These are phyloP conservation scores for Knoxdaviesia proteae DNA, from an alignment of 2,329 filamentous ascomycete genomes.

Conservation along the genomic window DNA sequence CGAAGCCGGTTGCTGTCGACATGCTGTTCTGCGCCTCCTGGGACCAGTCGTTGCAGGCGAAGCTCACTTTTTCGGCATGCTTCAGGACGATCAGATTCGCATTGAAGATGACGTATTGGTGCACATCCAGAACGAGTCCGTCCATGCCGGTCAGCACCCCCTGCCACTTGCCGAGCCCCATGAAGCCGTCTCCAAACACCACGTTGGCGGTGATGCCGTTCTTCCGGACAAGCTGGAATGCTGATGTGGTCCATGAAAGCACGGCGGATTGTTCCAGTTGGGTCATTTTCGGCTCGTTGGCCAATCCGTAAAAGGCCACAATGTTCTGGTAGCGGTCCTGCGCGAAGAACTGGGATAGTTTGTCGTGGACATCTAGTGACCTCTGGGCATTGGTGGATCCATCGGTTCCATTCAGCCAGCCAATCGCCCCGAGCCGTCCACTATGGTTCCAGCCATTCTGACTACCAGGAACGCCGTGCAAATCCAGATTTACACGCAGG, in stretches of 20 bases:
- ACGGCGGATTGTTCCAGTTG: constrained; percentile 45
- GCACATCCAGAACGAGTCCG: constrained; percentile 68
- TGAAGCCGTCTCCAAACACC: constrained; percentile 87
- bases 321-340: constrained; percentile 86
- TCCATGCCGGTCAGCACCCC: constrained; percentile 53
- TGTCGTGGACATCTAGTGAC: constrained; percentile 70
- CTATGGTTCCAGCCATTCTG: constrained; percentile 99
- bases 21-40: constrained; percentile 54
- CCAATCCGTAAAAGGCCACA: constrained; percentile 79
- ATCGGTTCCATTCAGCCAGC: constrained; percentile 81
- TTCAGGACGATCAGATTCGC: constrained; percentile 61
- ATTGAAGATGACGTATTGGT: constrained; percentile 98
- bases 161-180: constrained; percentile 81
- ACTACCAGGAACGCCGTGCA: constrained; percentile 78
- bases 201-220: constrained; percentile 57
- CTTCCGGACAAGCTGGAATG: constrained; percentile 48
- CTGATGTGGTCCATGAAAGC: constrained; percentile 57
- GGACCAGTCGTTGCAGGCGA: constrained; percentile 77
- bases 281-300: constrained; percentile 85
- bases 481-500: constrained; percentile 75
- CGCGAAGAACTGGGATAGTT: constrained; percentile 77
- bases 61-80: constrained; percentile 66
- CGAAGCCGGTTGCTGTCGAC: constrained; percentile 60
- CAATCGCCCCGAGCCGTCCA: constrained; percentile 58
- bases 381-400: constrained; percentile 60